Evolutionary conservation across 768 basidiomycete genomes (phyloP).

Genomic region (Kwoniella sp.): DNA sequence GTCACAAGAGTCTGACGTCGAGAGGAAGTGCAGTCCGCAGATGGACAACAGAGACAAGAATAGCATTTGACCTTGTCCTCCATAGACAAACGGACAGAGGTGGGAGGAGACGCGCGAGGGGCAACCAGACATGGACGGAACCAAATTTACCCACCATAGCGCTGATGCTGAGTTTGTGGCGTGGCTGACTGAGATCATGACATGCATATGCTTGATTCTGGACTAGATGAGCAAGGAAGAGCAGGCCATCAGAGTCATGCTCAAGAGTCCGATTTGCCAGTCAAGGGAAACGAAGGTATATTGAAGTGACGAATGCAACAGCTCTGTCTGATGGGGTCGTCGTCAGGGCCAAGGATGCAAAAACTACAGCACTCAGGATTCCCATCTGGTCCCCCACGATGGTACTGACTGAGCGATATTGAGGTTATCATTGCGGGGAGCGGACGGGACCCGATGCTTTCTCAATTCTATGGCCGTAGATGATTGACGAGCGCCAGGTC

Average conservation of each 20-base stretch:
- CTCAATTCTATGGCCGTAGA: conserved; percentile 1
- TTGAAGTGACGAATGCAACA: too few species aligned
- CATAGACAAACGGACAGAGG: not conserved
- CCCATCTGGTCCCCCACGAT: conserved; percentile 1
- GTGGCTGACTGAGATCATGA: too few species aligned
- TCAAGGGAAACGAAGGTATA: too few species aligned
- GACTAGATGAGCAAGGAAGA: too few species aligned
- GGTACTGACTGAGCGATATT: conserved; percentile 1
- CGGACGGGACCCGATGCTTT: not conserved
- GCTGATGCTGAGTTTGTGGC: too few species aligned
- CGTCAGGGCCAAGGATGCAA: too few species aligned
- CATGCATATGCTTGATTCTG: too few species aligned
- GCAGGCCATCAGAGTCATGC: too few species aligned
- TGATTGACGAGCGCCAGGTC: not conserved
- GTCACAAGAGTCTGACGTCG: not conserved
- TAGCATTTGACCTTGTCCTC: not conserved
- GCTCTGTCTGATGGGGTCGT: too few species aligned
- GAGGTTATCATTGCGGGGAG: not conserved
- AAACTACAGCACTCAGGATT: not conserved
- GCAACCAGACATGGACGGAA: not conserved
- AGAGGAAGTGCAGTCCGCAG: not conserved
- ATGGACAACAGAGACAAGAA: not conserved
- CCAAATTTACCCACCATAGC: too few species aligned
- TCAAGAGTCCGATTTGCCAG: too few species aligned
- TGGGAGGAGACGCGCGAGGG: not conserved